These are phyloP conservation scores for Mycena haematopus DNA, from an alignment of 768 basidiomycete species.

Conservation along the genomic window DNA sequence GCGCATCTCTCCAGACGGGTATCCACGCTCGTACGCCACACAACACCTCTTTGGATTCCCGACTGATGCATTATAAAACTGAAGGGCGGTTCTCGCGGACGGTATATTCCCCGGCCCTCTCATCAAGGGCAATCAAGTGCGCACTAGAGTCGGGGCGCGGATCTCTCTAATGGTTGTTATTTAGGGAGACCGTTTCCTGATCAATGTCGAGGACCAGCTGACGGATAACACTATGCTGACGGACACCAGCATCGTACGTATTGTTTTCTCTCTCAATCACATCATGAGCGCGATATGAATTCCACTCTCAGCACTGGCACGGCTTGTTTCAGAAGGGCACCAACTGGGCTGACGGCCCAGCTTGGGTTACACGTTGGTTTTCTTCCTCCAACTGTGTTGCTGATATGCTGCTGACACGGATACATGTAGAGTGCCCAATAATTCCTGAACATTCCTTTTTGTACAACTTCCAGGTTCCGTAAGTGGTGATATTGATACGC, in stretches of 20 bases:
- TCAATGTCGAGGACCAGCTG: slow-evolving; percentile 48
- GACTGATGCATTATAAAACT: not conserved
- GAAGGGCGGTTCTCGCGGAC: not conserved
- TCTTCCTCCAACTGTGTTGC: no score
- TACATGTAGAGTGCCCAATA: slow-evolving; percentile 7
- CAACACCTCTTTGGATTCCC: not conserved
- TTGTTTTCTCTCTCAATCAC: not conserved
- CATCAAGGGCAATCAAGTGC: slow-evolving; percentile 27
- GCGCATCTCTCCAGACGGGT: slow-evolving; percentile 8
- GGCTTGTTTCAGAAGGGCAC: slow-evolving; percentile 35
- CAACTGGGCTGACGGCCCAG: slow-evolving; percentile 34
- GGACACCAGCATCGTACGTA: slow-evolving; percentile 46
- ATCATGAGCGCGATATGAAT: not conserved
- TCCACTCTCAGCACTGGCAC: slow-evolving; percentile 32
- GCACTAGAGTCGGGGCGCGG: not conserved
- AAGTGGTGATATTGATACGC: not conserved
- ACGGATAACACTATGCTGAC: slow-evolving; percentile 32
- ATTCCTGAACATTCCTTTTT: slow-evolving; percentile 5
- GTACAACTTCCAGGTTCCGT: slow-evolving; percentile 10
- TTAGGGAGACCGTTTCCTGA: slow-evolving; percentile 26
- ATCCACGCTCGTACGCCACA: not conserved
- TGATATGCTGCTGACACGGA: not conserved
- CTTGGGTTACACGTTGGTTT: slow-evolving; percentile 28
- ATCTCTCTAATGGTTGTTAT: slow-evolving; percentile 10
- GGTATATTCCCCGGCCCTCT: slow-evolving; percentile 24